Evolutionary conservation across 768 basidiomycete species (phyloP).

Genomic region (Tulasnella sp.): DNA sequence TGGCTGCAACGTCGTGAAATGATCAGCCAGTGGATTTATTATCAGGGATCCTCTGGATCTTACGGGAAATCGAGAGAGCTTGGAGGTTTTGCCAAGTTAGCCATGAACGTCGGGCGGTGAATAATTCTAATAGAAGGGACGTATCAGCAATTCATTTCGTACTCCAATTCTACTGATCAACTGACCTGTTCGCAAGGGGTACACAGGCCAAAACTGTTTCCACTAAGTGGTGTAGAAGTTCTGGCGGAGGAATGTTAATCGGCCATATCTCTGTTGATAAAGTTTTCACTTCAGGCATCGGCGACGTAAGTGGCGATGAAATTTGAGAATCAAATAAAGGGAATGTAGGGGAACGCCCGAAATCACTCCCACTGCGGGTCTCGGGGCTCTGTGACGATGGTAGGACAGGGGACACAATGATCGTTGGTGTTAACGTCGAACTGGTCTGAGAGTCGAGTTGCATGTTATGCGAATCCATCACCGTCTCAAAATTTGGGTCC

Average conservation of each 20-base stretch:
- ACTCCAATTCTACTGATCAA: no score
- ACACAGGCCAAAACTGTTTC: slow-evolving; percentile 15
- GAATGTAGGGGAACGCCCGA: no score
- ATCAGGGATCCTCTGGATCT: neutral
- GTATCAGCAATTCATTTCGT: no score
- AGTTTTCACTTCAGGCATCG: no score
- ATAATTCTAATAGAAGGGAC: neutral
- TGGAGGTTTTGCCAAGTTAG: neutral
- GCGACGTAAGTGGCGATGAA: no score
- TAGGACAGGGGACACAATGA: no score
- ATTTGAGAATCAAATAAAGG: no score
- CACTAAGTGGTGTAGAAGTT: slow-evolving; percentile 10
- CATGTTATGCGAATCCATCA: no score
- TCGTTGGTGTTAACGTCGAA: no score
- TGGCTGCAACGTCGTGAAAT: neutral
- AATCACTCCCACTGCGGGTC: no score
- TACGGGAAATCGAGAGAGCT: slow-evolving; percentile 13
- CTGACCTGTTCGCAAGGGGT: slow-evolving; percentile 2
- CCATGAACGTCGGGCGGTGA: slow-evolving; percentile 17
- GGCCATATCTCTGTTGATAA: neutral
- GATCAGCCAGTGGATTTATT: neutral
- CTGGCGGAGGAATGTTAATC: slow-evolving; percentile 7
- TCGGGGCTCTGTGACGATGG: no score
- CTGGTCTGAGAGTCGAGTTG: no score
- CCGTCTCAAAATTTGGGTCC: neutral